Conservation (phyloP, 306 rosid genomes). For the Nissolia schottii region DNA sequence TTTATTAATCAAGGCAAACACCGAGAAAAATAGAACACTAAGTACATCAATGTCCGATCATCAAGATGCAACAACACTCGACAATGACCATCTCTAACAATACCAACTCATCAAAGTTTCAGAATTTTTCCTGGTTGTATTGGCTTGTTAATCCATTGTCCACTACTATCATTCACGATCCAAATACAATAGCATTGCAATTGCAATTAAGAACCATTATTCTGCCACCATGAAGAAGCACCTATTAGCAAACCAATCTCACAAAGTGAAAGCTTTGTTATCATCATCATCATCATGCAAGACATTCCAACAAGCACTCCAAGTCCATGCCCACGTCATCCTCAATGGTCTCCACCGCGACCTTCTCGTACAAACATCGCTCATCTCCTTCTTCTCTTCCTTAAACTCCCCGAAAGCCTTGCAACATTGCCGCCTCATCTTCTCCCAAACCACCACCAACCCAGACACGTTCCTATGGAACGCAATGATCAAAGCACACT, state of each 20-base stretch:
- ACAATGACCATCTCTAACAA: no score
- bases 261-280: constrained; percentile 1
- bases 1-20: no score
- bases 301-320: constrained; percentile 27
- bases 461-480: constrained; percentile 42
- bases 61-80: no score
- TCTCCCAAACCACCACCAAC: constrained; percentile 20
- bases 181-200: background rate
- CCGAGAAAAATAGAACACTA: no score
- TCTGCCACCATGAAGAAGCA: background rate
- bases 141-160: no score
- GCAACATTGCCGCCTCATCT: constrained; percentile 24
- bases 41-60: no score
- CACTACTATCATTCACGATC: background rate
- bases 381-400: constrained; percentile 25
- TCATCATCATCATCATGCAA: constrained; percentile 36
- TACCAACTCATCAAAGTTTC: no score
- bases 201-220: background rate
- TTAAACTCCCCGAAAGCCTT: constrained; percentile 3
- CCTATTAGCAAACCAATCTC: background rate
- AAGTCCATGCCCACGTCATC: constrained; percentile 35
- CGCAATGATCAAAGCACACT: constrained; percentile 33
- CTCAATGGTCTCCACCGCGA: constrained; percentile 26
- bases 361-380: constrained; percentile 22
- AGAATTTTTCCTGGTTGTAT: no score